Conservation (phyloP, 176 grass and related monocot species). For the Oropetium thomaeum region DNA sequence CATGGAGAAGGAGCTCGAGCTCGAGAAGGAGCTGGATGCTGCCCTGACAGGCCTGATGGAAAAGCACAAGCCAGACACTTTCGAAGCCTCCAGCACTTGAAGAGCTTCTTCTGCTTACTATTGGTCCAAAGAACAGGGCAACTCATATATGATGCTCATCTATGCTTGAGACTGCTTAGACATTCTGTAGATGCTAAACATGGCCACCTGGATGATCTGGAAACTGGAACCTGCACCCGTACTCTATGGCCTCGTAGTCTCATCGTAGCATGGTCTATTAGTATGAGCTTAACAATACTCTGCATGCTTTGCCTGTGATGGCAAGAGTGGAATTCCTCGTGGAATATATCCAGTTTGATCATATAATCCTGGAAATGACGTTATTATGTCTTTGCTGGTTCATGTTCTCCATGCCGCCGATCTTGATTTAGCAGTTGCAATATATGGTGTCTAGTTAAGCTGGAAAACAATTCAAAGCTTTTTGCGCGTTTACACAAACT, state of each 20-base stretch:
- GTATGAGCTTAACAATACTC: not conserved
- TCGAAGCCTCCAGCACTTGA: slow-evolving; percentile 47
- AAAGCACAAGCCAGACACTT: slow-evolving; percentile 57
- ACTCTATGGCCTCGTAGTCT: not conserved
- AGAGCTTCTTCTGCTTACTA: not conserved
- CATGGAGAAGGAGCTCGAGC: slow-evolving; percentile 52
- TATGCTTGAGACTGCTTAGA: not conserved
- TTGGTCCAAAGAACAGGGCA: not conserved
- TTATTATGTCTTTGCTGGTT: not conserved
- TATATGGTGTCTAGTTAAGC: not conserved
- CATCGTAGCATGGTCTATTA: not conserved
- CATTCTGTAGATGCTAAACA: not conserved
- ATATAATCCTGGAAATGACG: not conserved
- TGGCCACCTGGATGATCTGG: not conserved
- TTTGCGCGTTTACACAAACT: not conserved
- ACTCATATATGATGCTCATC: not conserved
- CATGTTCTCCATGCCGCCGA: not conserved
- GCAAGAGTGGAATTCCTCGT: not conserved
- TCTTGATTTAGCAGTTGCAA: not conserved
- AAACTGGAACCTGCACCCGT: not conserved
- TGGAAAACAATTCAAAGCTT: not conserved
- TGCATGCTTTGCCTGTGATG: not conserved
- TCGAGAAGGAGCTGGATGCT: slow-evolving; percentile 23
- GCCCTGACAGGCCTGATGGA: slow-evolving; percentile 60
- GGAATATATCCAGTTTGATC: not conserved